phyloP scores from a whole-genome alignment of 768 basidiomycete species.

The Pleurotus tuoliensis region DNA sequence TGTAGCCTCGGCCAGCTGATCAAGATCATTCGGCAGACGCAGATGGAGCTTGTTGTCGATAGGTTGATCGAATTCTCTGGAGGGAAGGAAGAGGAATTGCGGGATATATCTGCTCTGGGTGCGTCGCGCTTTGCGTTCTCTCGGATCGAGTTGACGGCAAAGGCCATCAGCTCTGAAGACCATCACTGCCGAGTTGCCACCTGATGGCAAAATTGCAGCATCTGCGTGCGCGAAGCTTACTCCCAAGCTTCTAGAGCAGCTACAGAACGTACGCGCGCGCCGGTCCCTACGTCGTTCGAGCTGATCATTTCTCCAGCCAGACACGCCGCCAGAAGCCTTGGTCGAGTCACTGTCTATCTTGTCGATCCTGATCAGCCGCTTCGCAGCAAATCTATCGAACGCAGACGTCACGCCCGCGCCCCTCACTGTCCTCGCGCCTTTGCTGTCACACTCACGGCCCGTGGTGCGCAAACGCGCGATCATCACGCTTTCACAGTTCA shows the following conservation, averaged over 20 bases:
- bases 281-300: neutral
- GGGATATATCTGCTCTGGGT: conserved; percentile 95
- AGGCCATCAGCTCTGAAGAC: conserved; percentile 77
- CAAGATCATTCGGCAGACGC: conserved; percentile 78
- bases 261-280: conserved; percentile 57
- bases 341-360: conserved; percentile 83
- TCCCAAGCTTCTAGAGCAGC: conserved; percentile 76
- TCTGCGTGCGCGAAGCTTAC: conserved; percentile 82
- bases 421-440: conserved; percentile 62
- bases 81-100: conserved; percentile 85
- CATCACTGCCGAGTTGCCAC: conserved; percentile 86
- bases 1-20: conserved; percentile 83
- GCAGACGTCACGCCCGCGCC: conserved; percentile 54
- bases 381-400: conserved; percentile 63
- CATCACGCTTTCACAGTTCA: conserved; percentile 77
- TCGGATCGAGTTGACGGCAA: neutral
- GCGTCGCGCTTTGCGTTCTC: conserved; percentile 14
- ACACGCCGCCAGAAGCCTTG: conserved; percentile 75
- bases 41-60: conserved; percentile 86
- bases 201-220: conserved; percentile 72
- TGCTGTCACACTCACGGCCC: conserved; percentile 70
- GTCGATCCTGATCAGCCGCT: conserved; percentile 83
- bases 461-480: conserved; percentile 94
- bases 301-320: conserved; percentile 35
- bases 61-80: conserved; percentile 83